These are phyloP conservation scores for Arthrinium phaeospermum DNA, from an alignment of 2,329 filamentous ascomycete species.

Conservation along the genomic window DNA sequence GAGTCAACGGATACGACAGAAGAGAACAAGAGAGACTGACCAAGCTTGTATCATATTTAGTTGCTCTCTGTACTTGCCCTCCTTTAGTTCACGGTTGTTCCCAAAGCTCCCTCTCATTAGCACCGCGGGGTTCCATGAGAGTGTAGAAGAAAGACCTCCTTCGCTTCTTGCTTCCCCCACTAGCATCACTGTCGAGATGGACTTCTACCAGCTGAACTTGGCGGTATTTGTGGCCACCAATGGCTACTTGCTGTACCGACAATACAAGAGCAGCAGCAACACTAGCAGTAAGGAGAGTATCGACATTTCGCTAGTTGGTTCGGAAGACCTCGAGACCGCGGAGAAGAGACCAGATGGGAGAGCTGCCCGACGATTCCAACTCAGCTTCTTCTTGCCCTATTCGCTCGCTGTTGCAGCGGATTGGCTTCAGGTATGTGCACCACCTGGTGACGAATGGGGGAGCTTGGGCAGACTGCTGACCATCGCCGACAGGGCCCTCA, in stretches of 20 bases:
- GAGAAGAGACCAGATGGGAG: background rate
- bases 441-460: background rate
- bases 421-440: slow-evolving; percentile 2
- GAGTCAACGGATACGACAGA: background rate
- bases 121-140: background rate
- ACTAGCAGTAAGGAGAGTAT: background rate
- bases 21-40: too few species aligned
- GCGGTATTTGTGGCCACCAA: slow-evolving; percentile 32
- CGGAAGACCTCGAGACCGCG: background rate
- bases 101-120: too few species aligned
- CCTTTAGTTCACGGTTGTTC: background rate
- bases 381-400: slow-evolving; percentile 13
- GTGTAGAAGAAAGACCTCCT: background rate
- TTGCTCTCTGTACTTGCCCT: background rate
- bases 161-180: background rate
- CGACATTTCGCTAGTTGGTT: background rate
- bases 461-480: background rate
- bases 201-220: slow-evolving; percentile 34
- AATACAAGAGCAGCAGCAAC: slow-evolving; percentile 28
- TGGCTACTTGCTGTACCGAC: slow-evolving; percentile 32
- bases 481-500: slow-evolving; percentile 47
- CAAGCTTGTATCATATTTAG: background rate
- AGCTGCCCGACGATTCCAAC: slow-evolving; percentile 7
- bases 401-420: slow-evolving; percentile 4
- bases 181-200: slow-evolving; percentile 22